A percentile compares a stretch with the other conserved stretches of the same genome.
phyloP scores from a whole-genome alignment of 2,329 filamentous ascomycete species.

The Cytospora schulzeri region DNA sequence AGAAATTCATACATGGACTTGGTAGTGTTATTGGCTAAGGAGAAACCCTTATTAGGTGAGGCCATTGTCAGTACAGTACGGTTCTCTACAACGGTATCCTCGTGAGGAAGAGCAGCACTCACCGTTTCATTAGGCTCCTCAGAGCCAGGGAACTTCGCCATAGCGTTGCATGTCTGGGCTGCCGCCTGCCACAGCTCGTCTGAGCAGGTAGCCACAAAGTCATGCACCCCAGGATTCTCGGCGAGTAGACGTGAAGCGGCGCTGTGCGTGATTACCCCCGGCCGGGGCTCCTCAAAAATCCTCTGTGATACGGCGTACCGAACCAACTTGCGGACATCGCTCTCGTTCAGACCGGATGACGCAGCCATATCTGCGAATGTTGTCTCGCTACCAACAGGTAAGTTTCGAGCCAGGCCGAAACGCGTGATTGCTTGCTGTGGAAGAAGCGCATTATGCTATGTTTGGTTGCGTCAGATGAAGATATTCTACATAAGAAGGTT shows the following conservation, averaged over 20 bases:
- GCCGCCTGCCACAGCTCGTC: constrained; percentile 32
- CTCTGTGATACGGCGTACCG: constrained; percentile 26
- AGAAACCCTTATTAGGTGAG: constrained; percentile 28
- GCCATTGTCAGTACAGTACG: not conserved
- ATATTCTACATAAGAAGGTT: no score
- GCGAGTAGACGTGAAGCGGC: constrained; percentile 30
- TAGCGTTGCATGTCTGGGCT: constrained; percentile 29
- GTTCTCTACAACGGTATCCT: not conserved
- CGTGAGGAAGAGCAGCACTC: not conserved
- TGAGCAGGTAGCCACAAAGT: constrained; percentile 29
- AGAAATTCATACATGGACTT: constrained; percentile 30
- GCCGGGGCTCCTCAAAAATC: constrained; percentile 29
- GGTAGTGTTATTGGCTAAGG: constrained; percentile 29
- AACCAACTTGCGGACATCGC: constrained; percentile 26
- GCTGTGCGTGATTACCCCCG: constrained; percentile 29
- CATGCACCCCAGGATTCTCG: constrained; percentile 29
- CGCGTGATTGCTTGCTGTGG: constrained; percentile 33
- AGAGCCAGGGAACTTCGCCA: constrained; percentile 29
- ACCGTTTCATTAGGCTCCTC: constrained; percentile 31
- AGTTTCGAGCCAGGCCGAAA: constrained; percentile 30
- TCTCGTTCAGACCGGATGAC: constrained; percentile 27
- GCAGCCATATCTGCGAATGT: constrained; percentile 32
- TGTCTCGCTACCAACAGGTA: constrained; percentile 30
- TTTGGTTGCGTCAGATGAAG: not conserved
- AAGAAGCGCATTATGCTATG: constrained; percentile 31